phyloP scores from a whole-genome alignment of 2,329 filamentous ascomycete genomes.

The Pyrenochaeta sp. region DNA sequence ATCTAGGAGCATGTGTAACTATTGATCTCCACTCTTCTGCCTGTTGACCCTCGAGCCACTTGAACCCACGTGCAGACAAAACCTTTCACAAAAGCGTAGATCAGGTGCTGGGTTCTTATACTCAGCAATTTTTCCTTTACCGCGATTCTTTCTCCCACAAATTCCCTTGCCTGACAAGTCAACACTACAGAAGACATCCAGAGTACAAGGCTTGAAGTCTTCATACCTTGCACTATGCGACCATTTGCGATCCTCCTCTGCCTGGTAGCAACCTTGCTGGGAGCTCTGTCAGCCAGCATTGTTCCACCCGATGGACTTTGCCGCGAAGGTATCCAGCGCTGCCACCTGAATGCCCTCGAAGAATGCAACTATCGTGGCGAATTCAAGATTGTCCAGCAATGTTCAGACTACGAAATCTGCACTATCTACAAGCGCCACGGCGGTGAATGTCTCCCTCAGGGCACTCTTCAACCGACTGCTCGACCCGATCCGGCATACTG shows the following conservation, averaged over 20 bases:
- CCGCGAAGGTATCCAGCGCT: not conserved
- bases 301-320: not conserved
- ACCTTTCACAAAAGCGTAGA: too few species aligned
- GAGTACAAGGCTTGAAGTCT: too few species aligned
- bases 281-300: conserved; percentile 2
- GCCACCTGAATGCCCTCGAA: not conserved
- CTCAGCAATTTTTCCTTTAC: too few species aligned
- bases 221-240: conserved; percentile 12
- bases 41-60: too few species aligned
- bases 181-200: not conserved
- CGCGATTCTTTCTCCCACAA: too few species aligned
- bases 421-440: not conserved
- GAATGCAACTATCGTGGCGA: not conserved
- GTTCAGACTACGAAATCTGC: not conserved
- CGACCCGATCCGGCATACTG: not conserved
- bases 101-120: too few species aligned
- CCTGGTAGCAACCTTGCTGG: conserved; percentile 2
- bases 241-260: conserved; percentile 5
- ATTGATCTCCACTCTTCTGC: too few species aligned
- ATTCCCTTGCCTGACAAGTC: too few species aligned
- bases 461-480: not conserved
- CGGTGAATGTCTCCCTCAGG: not conserved
- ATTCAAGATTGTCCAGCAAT: not conserved
- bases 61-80: too few species aligned
- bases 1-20: too few species aligned